A percentile compares a stretch with the other conserved stretches of the same genome.
Evolutionary conservation across 169 alveolate species (phyloP).

Genomic region (Eimeria praecox): DNA sequence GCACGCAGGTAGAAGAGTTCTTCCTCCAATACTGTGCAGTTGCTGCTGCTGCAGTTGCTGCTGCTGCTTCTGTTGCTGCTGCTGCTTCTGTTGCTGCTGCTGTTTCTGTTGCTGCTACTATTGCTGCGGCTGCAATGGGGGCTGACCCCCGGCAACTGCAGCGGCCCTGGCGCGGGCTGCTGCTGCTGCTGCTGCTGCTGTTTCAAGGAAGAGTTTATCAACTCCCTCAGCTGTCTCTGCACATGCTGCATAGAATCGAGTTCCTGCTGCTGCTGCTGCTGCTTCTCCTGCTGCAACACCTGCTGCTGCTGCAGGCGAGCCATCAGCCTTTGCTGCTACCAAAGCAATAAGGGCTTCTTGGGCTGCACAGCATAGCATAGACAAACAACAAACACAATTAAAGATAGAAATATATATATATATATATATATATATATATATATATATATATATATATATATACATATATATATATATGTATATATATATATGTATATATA

Average conservation of each 20-base stretch:
- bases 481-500: too few species aligned
- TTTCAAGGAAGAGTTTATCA: conserved; percentile 41
- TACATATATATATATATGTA: too few species aligned
- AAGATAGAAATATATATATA: too few species aligned
- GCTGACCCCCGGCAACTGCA: neutral
- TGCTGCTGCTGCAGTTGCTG: neutral
- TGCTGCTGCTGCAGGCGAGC: conserved; percentile 53
- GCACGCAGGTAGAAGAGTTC: too few species aligned
- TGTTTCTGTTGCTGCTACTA: neutral
- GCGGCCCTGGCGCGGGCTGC: neutral
- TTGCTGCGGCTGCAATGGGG: neutral
- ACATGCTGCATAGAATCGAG: conserved; percentile 59
- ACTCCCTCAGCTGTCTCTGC: conserved; percentile 75
- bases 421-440: too few species aligned
- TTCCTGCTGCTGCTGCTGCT: conserved; percentile 72
- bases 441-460: too few species aligned
- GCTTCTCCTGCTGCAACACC: conserved; percentile 39
- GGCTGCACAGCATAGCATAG: too few species aligned
- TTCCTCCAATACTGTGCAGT: too few species aligned
- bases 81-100: too few species aligned
- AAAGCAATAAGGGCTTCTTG: neutral
- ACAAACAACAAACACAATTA: too few species aligned
- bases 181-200: conserved; percentile 64
- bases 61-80: neutral
- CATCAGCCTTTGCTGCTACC: conserved; percentile 64